Conservation (phyloP, 2,329 filamentous ascomycete species). For the Xylariaceae sp. region DNA sequence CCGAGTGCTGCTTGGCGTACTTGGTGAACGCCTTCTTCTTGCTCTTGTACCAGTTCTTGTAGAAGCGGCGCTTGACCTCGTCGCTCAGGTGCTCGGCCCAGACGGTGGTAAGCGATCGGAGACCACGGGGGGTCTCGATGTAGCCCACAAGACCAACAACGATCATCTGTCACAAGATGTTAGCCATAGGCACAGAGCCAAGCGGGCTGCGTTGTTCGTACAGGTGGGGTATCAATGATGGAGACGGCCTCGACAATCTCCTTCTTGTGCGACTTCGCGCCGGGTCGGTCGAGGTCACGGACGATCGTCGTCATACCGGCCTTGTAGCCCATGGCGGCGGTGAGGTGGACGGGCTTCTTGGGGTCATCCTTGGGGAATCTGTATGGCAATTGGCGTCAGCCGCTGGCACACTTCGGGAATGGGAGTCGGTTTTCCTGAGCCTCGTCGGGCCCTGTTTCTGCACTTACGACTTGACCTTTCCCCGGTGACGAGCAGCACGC, state of each 20-base stretch:
- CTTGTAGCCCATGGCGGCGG: constrained; percentile 99
- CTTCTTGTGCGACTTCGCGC: constrained; percentile 99
- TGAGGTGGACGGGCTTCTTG: constrained; percentile 99
- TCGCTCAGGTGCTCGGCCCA: constrained; percentile 99
- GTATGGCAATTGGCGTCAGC: constrained; percentile 28
- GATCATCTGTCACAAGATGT: constrained; percentile 81
- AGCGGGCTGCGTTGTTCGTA: constrained; percentile 83
- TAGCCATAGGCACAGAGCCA: constrained; percentile 70
- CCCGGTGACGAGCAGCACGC: constrained; percentile 88
- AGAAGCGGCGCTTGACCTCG: constrained; percentile 99
- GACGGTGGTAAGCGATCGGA: constrained; percentile 98
- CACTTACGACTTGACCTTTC: constrained; percentile 96
- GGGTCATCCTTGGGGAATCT: constrained; percentile 99
- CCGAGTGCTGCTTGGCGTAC: constrained; percentile 99
- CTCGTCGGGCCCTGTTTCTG: constrained; percentile 23
- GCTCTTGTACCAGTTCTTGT: constrained; percentile 99
- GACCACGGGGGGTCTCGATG: constrained; percentile 99
- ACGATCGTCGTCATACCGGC: constrained; percentile 99
- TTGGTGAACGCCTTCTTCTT: constrained; percentile 99
- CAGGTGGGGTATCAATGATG: constrained; percentile 89
- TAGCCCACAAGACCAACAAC: constrained; percentile 99
- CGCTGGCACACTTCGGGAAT: constrained; percentile 6
- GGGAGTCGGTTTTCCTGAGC: constrained; percentile 19
- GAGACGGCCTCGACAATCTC: constrained; percentile 86
- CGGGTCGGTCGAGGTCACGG: constrained; percentile 96